These are phyloP conservation scores for Paratrimastix pyriformis DNA, from an alignment of 78 protist genomes.

Conservation along the genomic window DNA sequence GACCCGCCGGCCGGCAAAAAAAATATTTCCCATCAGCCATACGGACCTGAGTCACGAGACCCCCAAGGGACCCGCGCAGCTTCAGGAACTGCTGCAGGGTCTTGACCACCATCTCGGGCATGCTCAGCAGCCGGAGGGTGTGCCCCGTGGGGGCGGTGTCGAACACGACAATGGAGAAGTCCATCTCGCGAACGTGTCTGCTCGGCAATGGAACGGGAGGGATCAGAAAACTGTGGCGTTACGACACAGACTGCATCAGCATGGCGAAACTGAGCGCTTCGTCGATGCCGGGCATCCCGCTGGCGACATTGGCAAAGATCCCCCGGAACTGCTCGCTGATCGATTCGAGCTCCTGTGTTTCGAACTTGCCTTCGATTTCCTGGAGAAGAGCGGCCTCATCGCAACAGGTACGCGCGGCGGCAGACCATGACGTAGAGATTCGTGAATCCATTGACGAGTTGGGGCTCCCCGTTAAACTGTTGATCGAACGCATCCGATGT, in stretches of 20 bases:
- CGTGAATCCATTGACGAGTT: constrained; percentile 56
- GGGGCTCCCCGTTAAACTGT: constrained; percentile 52
- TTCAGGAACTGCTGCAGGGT: too few relatives aligned
- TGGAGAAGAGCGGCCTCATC: neutral
- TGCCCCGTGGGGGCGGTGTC: constrained; percentile 99
- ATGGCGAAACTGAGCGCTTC: constrained; percentile 1
- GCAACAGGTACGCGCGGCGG: neutral
- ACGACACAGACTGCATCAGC: neutral
- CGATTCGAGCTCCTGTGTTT: too few relatives aligned
- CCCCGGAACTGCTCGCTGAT: too few relatives aligned
- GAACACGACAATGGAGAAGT: constrained; percentile 75
- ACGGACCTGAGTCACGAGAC: neutral
- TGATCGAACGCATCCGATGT: constrained; percentile 43
- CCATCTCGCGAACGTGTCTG: constrained; percentile 54
- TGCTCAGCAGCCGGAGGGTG: constrained; percentile 79
- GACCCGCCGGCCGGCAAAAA: too few relatives aligned
- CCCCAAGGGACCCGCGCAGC: neutral
- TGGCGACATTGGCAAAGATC: neutral
- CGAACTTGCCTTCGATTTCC: neutral
- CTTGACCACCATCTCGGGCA: constrained; percentile 56
- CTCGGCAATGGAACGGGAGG: too few relatives aligned
- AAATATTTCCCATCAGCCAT: too few relatives aligned
- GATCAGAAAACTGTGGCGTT: too few relatives aligned
- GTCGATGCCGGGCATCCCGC: constrained; percentile 85
- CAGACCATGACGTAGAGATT: constrained; percentile 76